Conservation (phyloP, 805 yeast species). For the Saccharomyces mikatae region DNA sequence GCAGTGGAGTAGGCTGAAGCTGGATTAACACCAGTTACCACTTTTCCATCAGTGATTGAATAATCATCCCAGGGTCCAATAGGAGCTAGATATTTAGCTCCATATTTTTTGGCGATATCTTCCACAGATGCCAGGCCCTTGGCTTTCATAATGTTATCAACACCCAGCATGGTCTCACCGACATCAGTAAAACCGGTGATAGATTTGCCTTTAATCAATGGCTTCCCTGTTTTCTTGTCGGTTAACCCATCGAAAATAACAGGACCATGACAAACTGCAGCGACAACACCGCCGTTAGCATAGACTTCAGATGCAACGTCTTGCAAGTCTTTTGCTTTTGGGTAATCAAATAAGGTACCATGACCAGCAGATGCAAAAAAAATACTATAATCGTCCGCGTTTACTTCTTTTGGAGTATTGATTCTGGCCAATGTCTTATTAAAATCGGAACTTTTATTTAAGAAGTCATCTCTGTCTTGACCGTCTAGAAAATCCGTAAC, state of each 20-base stretch:
- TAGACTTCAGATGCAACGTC: slow-evolving; percentile 40
- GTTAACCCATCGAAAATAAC: slow-evolving; percentile 43
- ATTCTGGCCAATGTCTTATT: slow-evolving; percentile 32
- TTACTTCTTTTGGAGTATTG: slow-evolving; percentile 42
- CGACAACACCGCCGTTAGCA: slow-evolving; percentile 44
- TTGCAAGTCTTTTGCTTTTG: slow-evolving; percentile 41
- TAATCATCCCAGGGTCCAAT: slow-evolving; percentile 45
- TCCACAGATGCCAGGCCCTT: slow-evolving; percentile 32
- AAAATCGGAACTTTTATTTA: slow-evolving; percentile 36
- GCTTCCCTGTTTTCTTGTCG: slow-evolving; percentile 36
- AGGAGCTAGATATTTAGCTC: slow-evolving; percentile 42
- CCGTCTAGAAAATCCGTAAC: slow-evolving; percentile 35
- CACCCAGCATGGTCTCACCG: slow-evolving; percentile 38
- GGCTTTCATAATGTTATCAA: slow-evolving; percentile 22
- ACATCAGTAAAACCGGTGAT: slow-evolving; percentile 54
- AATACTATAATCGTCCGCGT: slow-evolving; percentile 42
- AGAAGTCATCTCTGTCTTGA: slow-evolving; percentile 36
- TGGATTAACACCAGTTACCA: slow-evolving; percentile 64
- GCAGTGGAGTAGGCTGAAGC: slow-evolving; percentile 47
- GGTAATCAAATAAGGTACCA: slow-evolving; percentile 52
- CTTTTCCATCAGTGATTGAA: slow-evolving; percentile 45
- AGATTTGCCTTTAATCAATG: slow-evolving; percentile 42
- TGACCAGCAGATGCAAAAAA: slow-evolving; percentile 64
- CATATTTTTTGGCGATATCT: slow-evolving; percentile 32
- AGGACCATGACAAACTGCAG: slow-evolving; percentile 70